Base-by-base conservation (phyloP, 306 rosid species). In the Lagenaria siceraria region DNA sequence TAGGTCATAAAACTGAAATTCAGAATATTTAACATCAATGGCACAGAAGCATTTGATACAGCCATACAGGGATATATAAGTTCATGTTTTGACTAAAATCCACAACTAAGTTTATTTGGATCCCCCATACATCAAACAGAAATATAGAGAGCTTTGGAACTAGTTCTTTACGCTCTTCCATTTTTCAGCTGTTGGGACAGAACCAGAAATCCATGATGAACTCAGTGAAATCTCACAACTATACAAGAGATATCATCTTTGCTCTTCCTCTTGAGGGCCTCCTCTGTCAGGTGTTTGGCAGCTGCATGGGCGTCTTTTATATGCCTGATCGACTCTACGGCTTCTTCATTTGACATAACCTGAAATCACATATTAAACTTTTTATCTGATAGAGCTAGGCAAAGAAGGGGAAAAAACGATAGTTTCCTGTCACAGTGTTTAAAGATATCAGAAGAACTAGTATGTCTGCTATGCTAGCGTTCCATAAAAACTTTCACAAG, bases 321-420 rank as follows among this genome's bases (percentile, higher is more conserved):
- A 6, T 88, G 88, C 78, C 4, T 86, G 83, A 92, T 84, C 8
- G 85, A 76, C 80, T 88, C 88, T 60, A 82, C 97, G 9, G 97
- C 99, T 83, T 95, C 96, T 86, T 90, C 89, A 85, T 95, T 95
- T 48, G 97, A 60, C 97, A 95, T 92, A 38, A 95, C 97, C 98
- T 95, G 74, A 29, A 54, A 87, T 56, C 54, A 54, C 52, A 63
- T 42, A 48, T 49, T 48, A 14, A 66, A 38, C 9, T 38, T 66
- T n/a, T 40, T 0, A 66, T 5, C 6, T 1, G 42, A 61, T 31
- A 15, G 13, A 63, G 24, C 18, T 65, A 1, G 49, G 4, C 51
- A 38, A 65, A 63, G 12, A 10, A 63, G 27, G 40, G 17, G 40
- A 68, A 38, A 31, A 62, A 25, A 11, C 2, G 10, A 15, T 42